Evolutionary conservation across 495 filamentous ascomycete species (phyloP), one percentile per base, ranked within the genome.

Genomic region (Margaritispora aquatica): DNA sequence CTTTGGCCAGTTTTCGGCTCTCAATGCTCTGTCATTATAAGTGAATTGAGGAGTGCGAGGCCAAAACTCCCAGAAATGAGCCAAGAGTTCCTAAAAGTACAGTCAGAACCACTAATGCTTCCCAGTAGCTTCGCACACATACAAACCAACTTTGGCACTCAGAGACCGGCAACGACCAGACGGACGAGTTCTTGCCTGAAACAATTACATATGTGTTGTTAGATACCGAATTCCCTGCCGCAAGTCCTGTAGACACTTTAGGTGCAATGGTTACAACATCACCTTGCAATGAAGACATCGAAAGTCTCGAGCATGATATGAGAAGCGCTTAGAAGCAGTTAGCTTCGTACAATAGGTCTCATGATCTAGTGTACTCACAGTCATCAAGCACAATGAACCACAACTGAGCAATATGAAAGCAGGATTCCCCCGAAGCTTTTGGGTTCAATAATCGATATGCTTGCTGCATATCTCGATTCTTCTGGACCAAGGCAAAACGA

Each of bases 141-240:
- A 74, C 73, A 68, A 75, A 68, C 73, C 73, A 75, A 22, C 63
- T 71, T 26, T 61, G 38, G 47, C 73, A 75, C 13, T 70, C 56
- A 4, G 69, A 57, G 10, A 69, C 23, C 0, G 66, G 61, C 2
- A 72, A 55, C 22, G 59, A 62, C 68, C 68, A 72, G 10, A 67
- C 51, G 17, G 66, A 41, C 10, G 60, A 62, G 19, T 64, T 62
- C 22, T 57, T 54, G 41, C 61, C 61, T 8, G 44, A 61, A 2
- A 69, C 57, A 3, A 68, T 67, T 56, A 56, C 36, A 26, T 26
- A 27, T 17, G 38, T 44, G 11, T 3, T 15, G 3, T 44, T 8
- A 44, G 38, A 44, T n/a, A 44, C 11, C 19, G 38, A 17, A 17
- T 17, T 44, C n/a, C 20, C 27, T 13, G 29, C 11, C 19, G 38